Base-by-base conservation (phyloP, 202 grass and related monocot species). In the Setaria italica region DNA sequence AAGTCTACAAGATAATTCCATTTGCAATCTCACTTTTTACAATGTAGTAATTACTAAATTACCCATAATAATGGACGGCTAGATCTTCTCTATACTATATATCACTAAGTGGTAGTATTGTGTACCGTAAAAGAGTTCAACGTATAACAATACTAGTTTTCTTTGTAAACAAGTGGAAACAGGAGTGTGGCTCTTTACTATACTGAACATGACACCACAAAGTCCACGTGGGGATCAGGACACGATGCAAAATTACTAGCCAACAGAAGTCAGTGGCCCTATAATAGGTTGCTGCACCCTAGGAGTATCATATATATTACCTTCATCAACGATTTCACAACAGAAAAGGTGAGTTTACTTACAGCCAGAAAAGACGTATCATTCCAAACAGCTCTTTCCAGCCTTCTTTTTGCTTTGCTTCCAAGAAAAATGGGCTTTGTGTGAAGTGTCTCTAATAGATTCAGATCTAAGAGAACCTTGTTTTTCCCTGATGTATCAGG, bases 341-440 rank as follows among this genome's bases (percentile, higher is more conserved):
- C n/a, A 48, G 19, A 11, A 43, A 43, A 69, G 46, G 14, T 54
- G 67, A 72, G 72, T 89, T 41, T 84, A 82, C 87, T 84, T 93
- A 99, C 97, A 59, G 94, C 92, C 65, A 99, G 87, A 82, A 99
- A 99, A 85, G 77, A 90, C 77, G 97, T 99, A 80, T 99, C 97
- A 64, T 99, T 99, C 97, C 97, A 99, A 25, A 99, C 90, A 83
- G 97, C 90, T 21, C 97, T 86, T 74, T 99, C 94, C 41, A 99
- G 87, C 49, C 85, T 90, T 90, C 91, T 71, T 81, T 99, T 99
- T 74, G 97, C 88, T 75, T 91, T 99, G 87, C 93, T 94, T 68
- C 94, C 94, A 9, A 99, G 81, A 81, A 99, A 99, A 86, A 99
- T 99, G 32, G 94, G 97, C 65, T 97, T 99, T 73, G 89, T 99